phyloP scores from a whole-genome alignment of 2,329 filamentous ascomycete genomes.

The Aureobasidium subglaciale region DNA sequence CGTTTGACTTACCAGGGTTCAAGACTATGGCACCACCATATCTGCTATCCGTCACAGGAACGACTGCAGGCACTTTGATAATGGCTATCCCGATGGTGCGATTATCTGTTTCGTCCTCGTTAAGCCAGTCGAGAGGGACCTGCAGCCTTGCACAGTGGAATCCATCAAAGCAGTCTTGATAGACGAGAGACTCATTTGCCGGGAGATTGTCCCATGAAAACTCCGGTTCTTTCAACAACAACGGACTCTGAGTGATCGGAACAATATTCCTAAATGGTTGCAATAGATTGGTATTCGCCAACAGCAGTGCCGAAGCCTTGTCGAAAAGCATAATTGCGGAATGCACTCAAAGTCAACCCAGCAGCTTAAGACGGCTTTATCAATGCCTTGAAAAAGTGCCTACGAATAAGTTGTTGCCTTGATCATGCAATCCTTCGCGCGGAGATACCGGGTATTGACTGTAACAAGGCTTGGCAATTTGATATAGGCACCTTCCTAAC shows the following conservation, averaged over 20 bases:
- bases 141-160: slow-evolving; percentile 43
- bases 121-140: slow-evolving; percentile 41
- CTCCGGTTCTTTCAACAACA: background rate
- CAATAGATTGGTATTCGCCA: background rate
- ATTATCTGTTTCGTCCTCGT: slow-evolving; percentile 25
- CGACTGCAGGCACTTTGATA: slow-evolving; percentile 37
- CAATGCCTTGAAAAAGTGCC: too few relatives aligned
- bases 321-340: background rate
- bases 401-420: background rate
- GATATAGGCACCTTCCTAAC: background rate
- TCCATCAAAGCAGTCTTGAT: slow-evolving; percentile 34
- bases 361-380: too few relatives aligned
- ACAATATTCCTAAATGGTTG: background rate
- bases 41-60: slow-evolving; percentile 33
- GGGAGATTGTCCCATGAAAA: background rate
- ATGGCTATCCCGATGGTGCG: slow-evolving; percentile 36
- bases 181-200: slow-evolving; percentile 15
- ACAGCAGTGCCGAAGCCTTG: background rate
- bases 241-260: background rate
- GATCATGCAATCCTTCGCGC: background rate
- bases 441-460: background rate
- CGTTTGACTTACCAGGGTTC: slow-evolving; percentile 29
- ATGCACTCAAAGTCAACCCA: too few relatives aligned
- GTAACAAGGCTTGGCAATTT: background rate
- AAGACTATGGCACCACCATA: slow-evolving; percentile 43